Evolutionary conservation across 2,329 filamentous ascomycete genomes (phyloP).

Genomic region (Aquanectria penicillioides): DNA sequence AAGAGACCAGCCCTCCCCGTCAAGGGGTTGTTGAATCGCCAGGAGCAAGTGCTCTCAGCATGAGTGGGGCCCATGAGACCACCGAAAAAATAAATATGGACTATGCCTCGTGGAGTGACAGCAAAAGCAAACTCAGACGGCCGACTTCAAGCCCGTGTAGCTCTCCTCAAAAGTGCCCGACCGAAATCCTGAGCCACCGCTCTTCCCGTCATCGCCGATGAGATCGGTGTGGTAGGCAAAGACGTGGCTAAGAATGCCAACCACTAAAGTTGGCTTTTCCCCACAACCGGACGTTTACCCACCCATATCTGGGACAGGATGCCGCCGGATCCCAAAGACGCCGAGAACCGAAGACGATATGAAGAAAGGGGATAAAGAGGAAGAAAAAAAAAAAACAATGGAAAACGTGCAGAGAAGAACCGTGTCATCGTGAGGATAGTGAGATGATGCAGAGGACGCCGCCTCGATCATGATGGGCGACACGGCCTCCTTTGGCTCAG

Average conservation of each 20-base stretch:
- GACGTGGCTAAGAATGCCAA: slow-evolving; percentile 11
- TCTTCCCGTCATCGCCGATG: slow-evolving; percentile 11
- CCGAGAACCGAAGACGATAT: slow-evolving; percentile 33
- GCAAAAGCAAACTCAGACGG: slow-evolving; percentile 26
- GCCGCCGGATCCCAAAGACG: slow-evolving; percentile 35
- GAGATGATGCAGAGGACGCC: slow-evolving; percentile 44
- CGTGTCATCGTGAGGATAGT: slow-evolving; percentile 48
- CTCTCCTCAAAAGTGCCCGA: slow-evolving; percentile 31
- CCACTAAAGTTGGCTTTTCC: slow-evolving; percentile 22
- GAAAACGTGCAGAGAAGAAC: slow-evolving; percentile 31
- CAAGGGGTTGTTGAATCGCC: slow-evolving; percentile 39
- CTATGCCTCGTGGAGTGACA: slow-evolving; percentile 32
- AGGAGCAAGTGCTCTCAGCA: slow-evolving; percentile 32
- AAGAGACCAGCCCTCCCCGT: slow-evolving; percentile 41
- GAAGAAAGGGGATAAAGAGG: slow-evolving; percentile 9
- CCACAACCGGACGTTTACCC: slow-evolving; percentile 26
- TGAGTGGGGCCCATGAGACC: slow-evolving; percentile 28
- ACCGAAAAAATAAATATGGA: slow-evolving; percentile 36
- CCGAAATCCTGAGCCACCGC: slow-evolving; percentile 13
- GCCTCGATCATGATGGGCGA: slow-evolving; percentile 45
- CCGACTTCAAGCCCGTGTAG: slow-evolving; percentile 20
- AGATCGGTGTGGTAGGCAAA: slow-evolving; percentile 3
- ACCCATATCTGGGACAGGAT: slow-evolving; percentile 24
- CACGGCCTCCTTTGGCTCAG: slow-evolving; percentile 45
- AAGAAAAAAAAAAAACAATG: slow-evolving; percentile 24